Conservation (phyloP, 148 eudicot species). For the Salicornia ramosissima region DNA sequence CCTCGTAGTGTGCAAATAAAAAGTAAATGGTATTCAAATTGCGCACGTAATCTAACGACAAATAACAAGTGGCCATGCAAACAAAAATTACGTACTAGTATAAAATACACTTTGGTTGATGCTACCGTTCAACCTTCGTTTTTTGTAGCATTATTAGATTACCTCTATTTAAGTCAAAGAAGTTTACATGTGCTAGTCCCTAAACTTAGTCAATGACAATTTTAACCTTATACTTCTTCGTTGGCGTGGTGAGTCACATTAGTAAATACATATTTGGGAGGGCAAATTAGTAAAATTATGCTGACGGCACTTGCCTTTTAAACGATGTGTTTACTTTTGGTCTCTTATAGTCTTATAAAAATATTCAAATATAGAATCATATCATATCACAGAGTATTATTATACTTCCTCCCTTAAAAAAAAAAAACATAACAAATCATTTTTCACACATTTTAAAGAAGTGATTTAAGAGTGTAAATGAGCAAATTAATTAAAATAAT, state of each 20-base stretch:
- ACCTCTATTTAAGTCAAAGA: background rate
- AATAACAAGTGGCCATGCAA: conserved; percentile 10
- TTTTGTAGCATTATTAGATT: background rate
- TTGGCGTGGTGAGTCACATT: background rate
- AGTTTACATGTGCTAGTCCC: conserved; percentile 16
- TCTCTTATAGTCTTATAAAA: too few relatives aligned
- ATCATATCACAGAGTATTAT: too few relatives aligned
- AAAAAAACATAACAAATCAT: too few relatives aligned
- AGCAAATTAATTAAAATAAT: too few relatives aligned
- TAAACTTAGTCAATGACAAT: background rate
- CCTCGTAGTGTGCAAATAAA: background rate
- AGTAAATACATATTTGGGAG: background rate
- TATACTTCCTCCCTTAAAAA: too few relatives aligned
- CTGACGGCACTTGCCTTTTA: too few relatives aligned
- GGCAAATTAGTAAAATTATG: background rate
- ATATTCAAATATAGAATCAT: too few relatives aligned
- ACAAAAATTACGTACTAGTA: background rate
- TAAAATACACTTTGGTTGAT: conserved; percentile 19
- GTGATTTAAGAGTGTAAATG: too few relatives aligned
- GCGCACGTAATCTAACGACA: background rate
- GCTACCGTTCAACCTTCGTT: conserved; percentile 11
- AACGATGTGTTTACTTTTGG: too few relatives aligned
- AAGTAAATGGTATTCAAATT: background rate
- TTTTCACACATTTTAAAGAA: too few relatives aligned
- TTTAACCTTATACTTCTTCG: background rate